Evolutionary conservation across 352 stramenopile genomes (phyloP).

Genomic region (Globisporangium nagaii): DNA sequence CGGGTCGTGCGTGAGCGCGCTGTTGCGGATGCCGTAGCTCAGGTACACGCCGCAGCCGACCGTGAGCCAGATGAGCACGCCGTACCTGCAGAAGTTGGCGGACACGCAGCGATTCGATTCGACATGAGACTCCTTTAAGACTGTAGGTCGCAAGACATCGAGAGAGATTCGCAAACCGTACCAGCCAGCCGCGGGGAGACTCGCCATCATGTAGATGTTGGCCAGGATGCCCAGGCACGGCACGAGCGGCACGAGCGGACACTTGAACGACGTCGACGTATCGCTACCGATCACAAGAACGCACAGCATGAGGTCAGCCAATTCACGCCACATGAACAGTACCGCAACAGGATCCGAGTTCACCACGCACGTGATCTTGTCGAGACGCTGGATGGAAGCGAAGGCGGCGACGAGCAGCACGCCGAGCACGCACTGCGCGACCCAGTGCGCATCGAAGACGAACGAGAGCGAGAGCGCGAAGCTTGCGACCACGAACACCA

Average conservation of each 20-base stretch:
- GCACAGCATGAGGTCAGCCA: not conserved
- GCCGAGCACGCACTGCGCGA: slow-evolving; percentile 28
- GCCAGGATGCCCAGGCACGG: slow-evolving; percentile 54
- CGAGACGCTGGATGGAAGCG: slow-evolving; percentile 44
- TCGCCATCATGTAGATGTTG: slow-evolving; percentile 68
- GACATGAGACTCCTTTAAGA: no score
- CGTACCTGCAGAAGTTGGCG: slow-evolving; percentile 30
- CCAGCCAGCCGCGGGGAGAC: slow-evolving; percentile 47
- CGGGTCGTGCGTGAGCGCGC: slow-evolving; percentile 29
- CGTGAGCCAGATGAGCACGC: slow-evolving; percentile 65
- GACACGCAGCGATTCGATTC: no score
- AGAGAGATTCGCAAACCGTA: slow-evolving; percentile 13
- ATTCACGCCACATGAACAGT: no score
- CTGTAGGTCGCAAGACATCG: no score
- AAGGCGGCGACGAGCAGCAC: slow-evolving; percentile 36
- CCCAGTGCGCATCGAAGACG: slow-evolving; percentile 56
- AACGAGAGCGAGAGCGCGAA: slow-evolving; percentile 66
- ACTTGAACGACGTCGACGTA: slow-evolving; percentile 44
- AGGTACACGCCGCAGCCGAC: slow-evolving; percentile 66
- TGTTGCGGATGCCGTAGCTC: slow-evolving; percentile 76
- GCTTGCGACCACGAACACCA: slow-evolving; percentile 54
- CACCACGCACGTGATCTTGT: slow-evolving; percentile 47
- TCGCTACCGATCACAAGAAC: slow-evolving; percentile 5
- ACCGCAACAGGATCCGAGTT: no score
- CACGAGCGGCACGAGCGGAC: slow-evolving; percentile 50